These are phyloP conservation scores for Exophiala mesophila DNA, from an alignment of 2,329 filamentous ascomycete species.

Conservation along the genomic window DNA sequence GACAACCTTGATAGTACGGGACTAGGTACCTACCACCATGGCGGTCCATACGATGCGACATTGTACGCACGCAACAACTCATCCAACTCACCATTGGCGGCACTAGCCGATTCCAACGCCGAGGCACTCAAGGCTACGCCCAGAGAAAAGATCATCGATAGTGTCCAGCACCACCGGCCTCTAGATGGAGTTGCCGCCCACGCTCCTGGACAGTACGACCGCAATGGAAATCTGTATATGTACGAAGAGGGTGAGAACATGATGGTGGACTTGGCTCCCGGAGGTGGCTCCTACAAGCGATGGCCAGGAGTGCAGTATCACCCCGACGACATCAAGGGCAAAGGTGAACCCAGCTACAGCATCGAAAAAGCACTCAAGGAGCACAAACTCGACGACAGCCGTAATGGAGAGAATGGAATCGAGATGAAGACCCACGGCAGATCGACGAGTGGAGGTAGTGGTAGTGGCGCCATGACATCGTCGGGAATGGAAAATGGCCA, in stretches of 20 bases:
- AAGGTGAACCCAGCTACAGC: slow-evolving; percentile 70
- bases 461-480: slow-evolving; percentile 6
- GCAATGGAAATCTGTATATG: slow-evolving; percentile 63
- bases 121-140: slow-evolving; percentile 80
- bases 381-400: slow-evolving; percentile 38
- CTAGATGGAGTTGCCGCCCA: slow-evolving; percentile 73
- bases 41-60: slow-evolving; percentile 83
- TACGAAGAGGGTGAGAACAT: slow-evolving; percentile 86
- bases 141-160: slow-evolving; percentile 68
- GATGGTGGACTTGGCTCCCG: slow-evolving; percentile 65
- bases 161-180: slow-evolving; percentile 67
- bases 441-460: slow-evolving; percentile 4
- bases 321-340: slow-evolving; percentile 74
- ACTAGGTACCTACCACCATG: slow-evolving; percentile 60
- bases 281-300: slow-evolving; percentile 71
- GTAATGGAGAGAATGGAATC: slow-evolving; percentile 18
- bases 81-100: slow-evolving; percentile 63
- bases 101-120: slow-evolving; percentile 65
- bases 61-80: slow-evolving; percentile 67
- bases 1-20: slow-evolving; percentile 64
- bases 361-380: slow-evolving; percentile 64
- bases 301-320: slow-evolving; percentile 64
- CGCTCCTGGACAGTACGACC: slow-evolving; percentile 67
- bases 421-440: slow-evolving; percentile 21
- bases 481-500: slow-evolving; percentile 17